Evolutionary conservation across 75 land plant species (phyloP), one percentile per base, ranked within the genome.

Genomic region (Adiantum capillusveneris): DNA sequence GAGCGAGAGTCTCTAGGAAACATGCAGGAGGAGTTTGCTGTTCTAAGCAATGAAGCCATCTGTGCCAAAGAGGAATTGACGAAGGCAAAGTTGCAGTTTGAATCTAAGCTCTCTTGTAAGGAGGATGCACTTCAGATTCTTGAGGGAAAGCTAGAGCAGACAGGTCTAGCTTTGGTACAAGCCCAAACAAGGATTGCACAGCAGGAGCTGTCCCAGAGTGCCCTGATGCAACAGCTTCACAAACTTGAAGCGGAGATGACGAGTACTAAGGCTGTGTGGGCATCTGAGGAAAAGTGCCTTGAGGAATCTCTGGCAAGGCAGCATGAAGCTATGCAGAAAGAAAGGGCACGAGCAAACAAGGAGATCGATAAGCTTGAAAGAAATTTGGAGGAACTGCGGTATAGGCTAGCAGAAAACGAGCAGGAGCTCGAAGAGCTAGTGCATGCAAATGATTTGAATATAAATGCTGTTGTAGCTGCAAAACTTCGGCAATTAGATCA

Each of bases 381-480:
- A 24, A 26, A 1, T 16, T 6, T 55, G 57, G 57, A 21, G 27
- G 57, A 28, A 24, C 16, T 55, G 5, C 18, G 29, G 27, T 28
- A 2, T 16, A 55, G 57, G 57, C 31, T 55, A 24, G 57, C 29
- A 28, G 57, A 55, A 26, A 55, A 55, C 22, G 57, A 55, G 31
- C 29, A 30, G 31, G 57, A 55, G 27, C 57, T 55, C 7, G 57
- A 55, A 11, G 57, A 55, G 16, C 24, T 55, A 6, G 16, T 55
- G 3, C 24, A 28, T 30, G 31, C 31, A 16, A 55, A 30, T 16
- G 25, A 30, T 30, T 11, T 55, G 29, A 30, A 55, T 30, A 27
- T 55, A 1, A 24, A 55, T 30, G 57, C 57, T 9, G 57, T 55
- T 2, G 25, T 55, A 24, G 31, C 57, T 5, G 57, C 29, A 22